Evolutionary conservation across 352 stramenopile genomes (phyloP).

Genomic region (Phytophthora litchii): DNA sequence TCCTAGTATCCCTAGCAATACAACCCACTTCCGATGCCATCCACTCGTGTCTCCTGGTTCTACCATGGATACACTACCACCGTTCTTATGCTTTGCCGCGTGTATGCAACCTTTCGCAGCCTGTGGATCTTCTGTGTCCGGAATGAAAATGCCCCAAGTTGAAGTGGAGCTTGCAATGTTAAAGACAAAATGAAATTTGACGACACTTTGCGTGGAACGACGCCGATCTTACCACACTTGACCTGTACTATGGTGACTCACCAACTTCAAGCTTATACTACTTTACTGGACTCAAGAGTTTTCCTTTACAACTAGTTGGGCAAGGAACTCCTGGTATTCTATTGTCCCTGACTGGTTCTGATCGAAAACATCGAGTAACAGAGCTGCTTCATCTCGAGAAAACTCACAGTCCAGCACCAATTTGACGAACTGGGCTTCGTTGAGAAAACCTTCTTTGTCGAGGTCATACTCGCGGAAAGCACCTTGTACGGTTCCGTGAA

Average conservation of each 20-base stretch:
- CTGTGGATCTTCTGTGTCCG: conserved; percentile 21
- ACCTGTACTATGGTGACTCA: neutral
- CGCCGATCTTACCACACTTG: conserved; percentile 5
- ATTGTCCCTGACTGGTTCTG: conserved; percentile 53
- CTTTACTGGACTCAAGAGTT: conserved; percentile 5
- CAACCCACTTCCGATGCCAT: conserved; percentile 74
- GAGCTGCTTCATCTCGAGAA: conserved; percentile 32
- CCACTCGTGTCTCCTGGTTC: conserved; percentile 21
- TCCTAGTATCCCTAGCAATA: conserved; percentile 39
- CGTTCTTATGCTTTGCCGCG: neutral
- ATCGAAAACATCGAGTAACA: conserved; percentile 47
- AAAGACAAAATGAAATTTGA: neutral
- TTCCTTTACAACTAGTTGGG: conserved; percentile 44
- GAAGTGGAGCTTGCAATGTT: conserved; percentile 3
- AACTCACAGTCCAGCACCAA: conserved; percentile 45
- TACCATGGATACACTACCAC: conserved; percentile 28
- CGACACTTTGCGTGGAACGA: conserved; percentile 20
- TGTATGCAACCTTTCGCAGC: conserved; percentile 30
- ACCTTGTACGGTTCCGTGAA: conserved; percentile 55
- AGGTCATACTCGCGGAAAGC: conserved; percentile 62
- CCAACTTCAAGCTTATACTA: neutral
- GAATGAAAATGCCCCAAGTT: conserved; percentile 12
- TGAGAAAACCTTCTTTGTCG: conserved; percentile 42
- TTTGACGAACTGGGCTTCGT: conserved; percentile 50
- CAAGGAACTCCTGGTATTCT: conserved; percentile 66